A percentile compares a stretch with the other conserved stretches of the same genome.
Evolutionary conservation across 345 rosid species (phyloP).

Genomic region (Microthlaspi erraticum): DNA sequence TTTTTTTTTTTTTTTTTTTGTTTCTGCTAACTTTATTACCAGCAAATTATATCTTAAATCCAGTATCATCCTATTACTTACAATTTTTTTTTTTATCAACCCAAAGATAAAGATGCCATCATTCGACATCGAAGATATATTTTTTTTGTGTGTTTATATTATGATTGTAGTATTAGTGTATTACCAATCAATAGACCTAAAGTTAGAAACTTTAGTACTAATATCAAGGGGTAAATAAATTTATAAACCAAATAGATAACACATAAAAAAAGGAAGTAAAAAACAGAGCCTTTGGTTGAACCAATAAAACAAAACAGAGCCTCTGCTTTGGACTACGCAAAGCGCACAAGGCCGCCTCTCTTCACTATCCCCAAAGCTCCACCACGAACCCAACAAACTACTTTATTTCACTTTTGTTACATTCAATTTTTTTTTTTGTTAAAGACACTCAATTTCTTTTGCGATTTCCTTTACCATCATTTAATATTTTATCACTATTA

Average conservation of each 20-base stretch:
- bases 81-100: not conserved
- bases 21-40: not conserved
- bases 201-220: not conserved
- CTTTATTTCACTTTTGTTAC: not conserved
- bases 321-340: constrained; percentile 32
- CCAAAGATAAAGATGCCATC: not conserved
- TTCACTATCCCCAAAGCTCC: constrained; percentile 39
- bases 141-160: too few species aligned
- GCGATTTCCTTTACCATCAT: too few species aligned
- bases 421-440: not conserved
- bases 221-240: not conserved
- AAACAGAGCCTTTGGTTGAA: too few species aligned
- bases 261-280: not conserved
- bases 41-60: not conserved
- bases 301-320: not conserved
- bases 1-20: too few species aligned
- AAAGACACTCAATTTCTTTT: too few species aligned
- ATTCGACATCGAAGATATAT: not conserved
- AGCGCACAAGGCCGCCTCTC: constrained; percentile 38
- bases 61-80: not conserved
- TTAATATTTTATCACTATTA: not conserved
- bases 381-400: constrained; percentile 20
- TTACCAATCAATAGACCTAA: not conserved
- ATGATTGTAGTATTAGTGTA: too few species aligned
- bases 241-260: not conserved